phyloP scores from a whole-genome alignment of 257 asterid genomes.

The Ajuga chamaepitys region DNA sequence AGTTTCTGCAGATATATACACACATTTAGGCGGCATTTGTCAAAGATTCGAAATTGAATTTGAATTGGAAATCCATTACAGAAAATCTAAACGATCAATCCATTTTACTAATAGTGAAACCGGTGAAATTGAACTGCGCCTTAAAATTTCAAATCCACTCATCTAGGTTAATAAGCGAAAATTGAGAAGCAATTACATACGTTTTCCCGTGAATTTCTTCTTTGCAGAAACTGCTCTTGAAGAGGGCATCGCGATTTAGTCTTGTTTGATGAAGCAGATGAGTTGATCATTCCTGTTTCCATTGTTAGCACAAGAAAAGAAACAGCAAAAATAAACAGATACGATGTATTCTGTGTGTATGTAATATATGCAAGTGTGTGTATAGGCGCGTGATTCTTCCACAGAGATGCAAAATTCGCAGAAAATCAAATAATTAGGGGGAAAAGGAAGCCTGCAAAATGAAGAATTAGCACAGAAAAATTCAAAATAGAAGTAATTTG shows the following conservation, averaged over 20 bases:
- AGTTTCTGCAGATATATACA: not conserved
- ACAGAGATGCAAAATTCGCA: not conserved
- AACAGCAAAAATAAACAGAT: not conserved
- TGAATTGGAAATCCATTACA: no score
- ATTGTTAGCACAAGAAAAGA: conserved; percentile 35
- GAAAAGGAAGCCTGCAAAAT: conserved; percentile 33
- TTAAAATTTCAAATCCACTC: no score
- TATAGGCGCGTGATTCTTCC: not conserved
- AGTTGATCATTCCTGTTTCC: conserved; percentile 58
- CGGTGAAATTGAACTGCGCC: no score
- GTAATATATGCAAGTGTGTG: not conserved
- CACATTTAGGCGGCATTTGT: no score
- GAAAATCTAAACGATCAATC: no score
- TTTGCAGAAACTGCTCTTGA: conserved; percentile 49
- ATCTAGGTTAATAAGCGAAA: no score
- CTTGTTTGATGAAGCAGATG: conserved; percentile 45
- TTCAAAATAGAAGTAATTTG: not conserved
- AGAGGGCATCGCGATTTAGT: conserved; percentile 53
- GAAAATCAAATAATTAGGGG: not conserved
- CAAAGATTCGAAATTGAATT: no score
- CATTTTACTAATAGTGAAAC: no score
- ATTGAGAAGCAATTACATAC: conserved; percentile 30
- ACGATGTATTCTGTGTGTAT: not conserved
- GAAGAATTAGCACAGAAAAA: conserved; percentile 9
- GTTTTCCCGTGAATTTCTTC: conserved; percentile 55